Conservation (phyloP, 2,329 filamentous ascomycete genomes). For the Aspergillus ibericus region DNA sequence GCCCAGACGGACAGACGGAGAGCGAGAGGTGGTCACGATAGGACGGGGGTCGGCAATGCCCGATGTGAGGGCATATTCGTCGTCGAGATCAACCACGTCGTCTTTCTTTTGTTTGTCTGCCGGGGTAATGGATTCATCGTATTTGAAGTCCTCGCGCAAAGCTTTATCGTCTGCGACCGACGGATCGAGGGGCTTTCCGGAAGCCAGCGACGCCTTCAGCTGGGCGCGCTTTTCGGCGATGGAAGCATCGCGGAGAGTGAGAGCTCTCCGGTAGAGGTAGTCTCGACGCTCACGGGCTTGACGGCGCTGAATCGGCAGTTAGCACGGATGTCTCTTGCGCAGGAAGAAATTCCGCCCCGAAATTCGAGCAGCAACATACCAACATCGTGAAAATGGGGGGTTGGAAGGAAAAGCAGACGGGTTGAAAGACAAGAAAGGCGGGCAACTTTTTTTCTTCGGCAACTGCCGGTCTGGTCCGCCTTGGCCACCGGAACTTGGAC, state of each 20-base stretch:
- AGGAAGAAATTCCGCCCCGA: background rate
- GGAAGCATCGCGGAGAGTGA: constrained; percentile 85
- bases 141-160: constrained; percentile 85
- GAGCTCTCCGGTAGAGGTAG: constrained; percentile 86
- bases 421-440: constrained; percentile 18
- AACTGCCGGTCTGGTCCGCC: constrained; percentile 29
- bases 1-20: constrained; percentile 79
- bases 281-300: constrained; percentile 78
- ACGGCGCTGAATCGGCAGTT: constrained; percentile 52
- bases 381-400: constrained; percentile 29
- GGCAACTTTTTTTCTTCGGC: constrained; percentile 41
- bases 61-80: constrained; percentile 89
- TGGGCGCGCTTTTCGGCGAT: constrained; percentile 89
- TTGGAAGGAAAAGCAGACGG: constrained; percentile 9
- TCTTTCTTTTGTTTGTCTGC: constrained; percentile 67
- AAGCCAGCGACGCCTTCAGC: constrained; percentile 80
- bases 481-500: constrained; percentile 21
- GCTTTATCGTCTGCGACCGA: constrained; percentile 82
- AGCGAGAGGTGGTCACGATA: constrained; percentile 85
- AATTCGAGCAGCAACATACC: constrained; percentile 21
- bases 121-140: constrained; percentile 79
- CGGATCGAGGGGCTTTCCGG: constrained; percentile 80
- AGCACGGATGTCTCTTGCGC: background rate
- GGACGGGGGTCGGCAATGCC: constrained; percentile 87
- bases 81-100: constrained; percentile 77